These are phyloP conservation scores for Microsporum canis DNA, from an alignment of 2,329 filamentous ascomycete genomes.

Conservation along the genomic window DNA sequence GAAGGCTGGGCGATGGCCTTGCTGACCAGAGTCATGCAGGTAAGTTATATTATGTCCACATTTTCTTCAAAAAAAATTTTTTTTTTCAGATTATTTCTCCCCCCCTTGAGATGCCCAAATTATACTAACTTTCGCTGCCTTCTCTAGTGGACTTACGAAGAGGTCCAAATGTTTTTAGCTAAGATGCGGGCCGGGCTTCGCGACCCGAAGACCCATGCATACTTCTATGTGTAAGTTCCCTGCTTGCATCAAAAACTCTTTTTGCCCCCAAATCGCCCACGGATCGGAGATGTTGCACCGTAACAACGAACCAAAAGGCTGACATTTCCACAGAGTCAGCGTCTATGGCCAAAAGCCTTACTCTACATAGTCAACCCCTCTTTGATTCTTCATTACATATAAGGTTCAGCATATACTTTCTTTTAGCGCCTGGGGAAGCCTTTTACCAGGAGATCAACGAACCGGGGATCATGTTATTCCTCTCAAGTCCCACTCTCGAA, in stretches of 20 bases:
- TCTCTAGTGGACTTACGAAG: slow-evolving; percentile 18
- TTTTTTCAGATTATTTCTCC: slow-evolving; percentile 7
- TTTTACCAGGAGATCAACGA: not conserved
- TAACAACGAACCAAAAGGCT: not conserved
- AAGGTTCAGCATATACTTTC: not conserved
- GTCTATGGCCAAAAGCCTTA: not conserved
- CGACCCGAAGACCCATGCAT: slow-evolving; percentile 18
- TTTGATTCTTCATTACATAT: not conserved
- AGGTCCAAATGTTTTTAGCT: slow-evolving; percentile 17
- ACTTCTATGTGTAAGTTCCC: slow-evolving; percentile 7
- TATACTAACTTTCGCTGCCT: not conserved
- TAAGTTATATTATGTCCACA: not conserved
- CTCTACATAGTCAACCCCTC: not conserved
- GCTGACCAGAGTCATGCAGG: slow-evolving; percentile 7
- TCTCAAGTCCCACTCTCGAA: not conserved
- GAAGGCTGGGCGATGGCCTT: slow-evolving; percentile 12
- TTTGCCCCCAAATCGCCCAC: not conserved
- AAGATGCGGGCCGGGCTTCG: slow-evolving; percentile 18
- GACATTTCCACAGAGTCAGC: slow-evolving; percentile 2
- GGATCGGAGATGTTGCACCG: not conserved
- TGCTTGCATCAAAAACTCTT: not conserved
- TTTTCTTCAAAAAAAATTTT: not conserved
- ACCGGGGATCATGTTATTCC: not conserved
- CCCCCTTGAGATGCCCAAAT: not conserved
- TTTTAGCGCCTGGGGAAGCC: not conserved